Evolutionary conservation across 495 filamentous ascomycete species (phyloP).

Genomic region (Pseudotulostoma volvatum): DNA sequence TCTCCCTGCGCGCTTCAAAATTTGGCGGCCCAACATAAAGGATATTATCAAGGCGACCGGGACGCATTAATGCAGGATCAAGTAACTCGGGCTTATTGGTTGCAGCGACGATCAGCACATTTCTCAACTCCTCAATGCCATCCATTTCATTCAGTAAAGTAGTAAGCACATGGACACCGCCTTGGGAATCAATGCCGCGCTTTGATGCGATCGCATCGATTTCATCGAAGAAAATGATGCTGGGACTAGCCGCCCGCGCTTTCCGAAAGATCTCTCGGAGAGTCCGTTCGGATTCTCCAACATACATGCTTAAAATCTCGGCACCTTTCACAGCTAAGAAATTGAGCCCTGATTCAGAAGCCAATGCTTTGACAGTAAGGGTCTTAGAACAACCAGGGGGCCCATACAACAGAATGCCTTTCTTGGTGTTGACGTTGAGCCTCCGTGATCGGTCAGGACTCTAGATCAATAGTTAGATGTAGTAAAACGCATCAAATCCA

Average conservation of each 20-base stretch:
- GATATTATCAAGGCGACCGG: conserved; percentile 76
- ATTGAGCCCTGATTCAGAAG: conserved; percentile 80
- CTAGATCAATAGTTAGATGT: conserved; percentile 18
- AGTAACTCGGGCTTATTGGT: conserved; percentile 81
- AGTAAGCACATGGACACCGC: conserved; percentile 67
- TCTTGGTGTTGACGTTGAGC: conserved; percentile 48
- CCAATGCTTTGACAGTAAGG: conserved; percentile 79
- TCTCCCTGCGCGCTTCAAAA: conserved; percentile 55
- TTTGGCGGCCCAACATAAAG: conserved; percentile 83
- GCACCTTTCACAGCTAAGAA: conserved; percentile 96
- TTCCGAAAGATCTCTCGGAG: conserved; percentile 79
- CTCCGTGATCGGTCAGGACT: conserved; percentile 42
- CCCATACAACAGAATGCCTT: conserved; percentile 83
- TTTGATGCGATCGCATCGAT: conserved; percentile 84
- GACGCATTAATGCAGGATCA: conserved; percentile 74
- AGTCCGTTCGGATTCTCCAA: conserved; percentile 85
- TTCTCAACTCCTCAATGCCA: conserved; percentile 70
- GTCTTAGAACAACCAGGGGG: conserved; percentile 96
- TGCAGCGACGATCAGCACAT: conserved; percentile 81
- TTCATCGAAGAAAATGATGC: conserved; percentile 97
- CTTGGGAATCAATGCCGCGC: conserved; percentile 36
- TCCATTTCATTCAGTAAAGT: conserved; percentile 94
- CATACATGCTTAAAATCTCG: conserved; percentile 92
- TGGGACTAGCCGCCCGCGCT: conserved; percentile 70
- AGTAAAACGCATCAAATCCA: no score